A percentile compares a stretch with the other conserved stretches of the same genome.
Evolutionary conservation across 2,329 filamentous ascomycete species (phyloP).

Genomic region (Scedosporium dehoogii): DNA sequence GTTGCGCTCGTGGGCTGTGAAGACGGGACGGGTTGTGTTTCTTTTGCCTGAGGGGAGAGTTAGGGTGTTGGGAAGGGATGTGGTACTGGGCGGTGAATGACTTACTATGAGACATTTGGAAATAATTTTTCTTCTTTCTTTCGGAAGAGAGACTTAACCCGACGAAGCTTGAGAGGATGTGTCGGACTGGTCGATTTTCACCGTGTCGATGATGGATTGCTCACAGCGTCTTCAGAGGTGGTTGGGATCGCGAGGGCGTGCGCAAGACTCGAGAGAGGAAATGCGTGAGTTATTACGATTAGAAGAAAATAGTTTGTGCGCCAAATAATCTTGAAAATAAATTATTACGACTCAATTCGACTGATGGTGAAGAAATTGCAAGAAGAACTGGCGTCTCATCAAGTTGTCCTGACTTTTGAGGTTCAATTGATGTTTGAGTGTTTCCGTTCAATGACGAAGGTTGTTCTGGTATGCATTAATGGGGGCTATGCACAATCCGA

Average conservation of each 20-base stretch:
- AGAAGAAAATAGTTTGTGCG: too few species aligned
- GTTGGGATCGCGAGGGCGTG: neutral
- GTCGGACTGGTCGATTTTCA: neutral
- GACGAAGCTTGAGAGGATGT: neutral
- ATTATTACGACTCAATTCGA: too few species aligned
- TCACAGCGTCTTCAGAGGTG: neutral
- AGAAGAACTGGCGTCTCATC: too few species aligned
- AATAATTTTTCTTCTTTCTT: neutral
- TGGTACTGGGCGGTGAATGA: neutral
- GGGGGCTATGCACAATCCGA: neutral
- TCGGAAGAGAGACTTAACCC: neutral
- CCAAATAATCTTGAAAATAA: too few species aligned
- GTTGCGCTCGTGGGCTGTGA: slow-evolving; percentile 82
- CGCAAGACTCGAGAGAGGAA: neutral
- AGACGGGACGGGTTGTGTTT: slow-evolving; percentile 86
- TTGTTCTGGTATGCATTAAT: neutral
- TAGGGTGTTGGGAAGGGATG: neutral
- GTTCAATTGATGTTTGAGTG: too few species aligned
- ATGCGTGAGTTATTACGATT: neutral
- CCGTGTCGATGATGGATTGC: neutral
- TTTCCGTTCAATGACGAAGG: neutral
- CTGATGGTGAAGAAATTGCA: too few species aligned
- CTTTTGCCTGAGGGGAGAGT: slow-evolving; percentile 52
- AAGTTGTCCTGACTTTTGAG: too few species aligned
- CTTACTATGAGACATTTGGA: slow-evolving; percentile 41